Evolutionary conservation across 768 basidiomycete species (phyloP).

Genomic region (Trichaptum fuscoviolaceum): DNA sequence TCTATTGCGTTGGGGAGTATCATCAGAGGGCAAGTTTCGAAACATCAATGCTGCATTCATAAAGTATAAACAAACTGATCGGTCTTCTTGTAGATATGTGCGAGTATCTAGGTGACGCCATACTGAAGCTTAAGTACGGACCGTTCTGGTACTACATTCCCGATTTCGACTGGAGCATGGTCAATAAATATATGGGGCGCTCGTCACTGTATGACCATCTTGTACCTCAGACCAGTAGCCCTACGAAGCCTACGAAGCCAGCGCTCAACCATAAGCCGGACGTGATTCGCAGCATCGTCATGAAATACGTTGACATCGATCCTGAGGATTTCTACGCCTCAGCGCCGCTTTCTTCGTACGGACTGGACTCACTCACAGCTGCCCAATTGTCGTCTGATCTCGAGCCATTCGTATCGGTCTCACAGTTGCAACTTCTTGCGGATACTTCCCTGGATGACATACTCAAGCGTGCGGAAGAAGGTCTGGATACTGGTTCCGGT

Average conservation of each 20-base stretch:
- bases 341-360: neutral
- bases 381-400: conserved; percentile 30
- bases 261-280: no score
- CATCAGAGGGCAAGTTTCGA: conserved; percentile 13
- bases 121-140: neutral
- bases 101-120: neutral
- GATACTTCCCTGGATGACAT: conserved; percentile 28
- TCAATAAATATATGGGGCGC: neutral
- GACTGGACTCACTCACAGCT: conserved; percentile 35
- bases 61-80: no score
- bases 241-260: no score
- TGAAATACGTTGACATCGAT: neutral
- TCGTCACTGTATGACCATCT: neutral
- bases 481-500: no score
- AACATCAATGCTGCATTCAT: neutral
- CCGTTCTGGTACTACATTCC: neutral
- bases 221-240: neutral
- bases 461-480: neutral
- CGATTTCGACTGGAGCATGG: neutral
- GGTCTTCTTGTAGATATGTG: neutral
- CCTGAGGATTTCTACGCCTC: neutral
- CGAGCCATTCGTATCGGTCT: conserved; percentile 23
- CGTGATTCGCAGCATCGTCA: neutral
- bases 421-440: conserved; percentile 33
- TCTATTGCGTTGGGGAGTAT: conserved; percentile 14